These are phyloP conservation scores for Conticribra guillardii DNA, from an alignment of 108 stramenopile genomes.

Conservation along the genomic window DNA sequence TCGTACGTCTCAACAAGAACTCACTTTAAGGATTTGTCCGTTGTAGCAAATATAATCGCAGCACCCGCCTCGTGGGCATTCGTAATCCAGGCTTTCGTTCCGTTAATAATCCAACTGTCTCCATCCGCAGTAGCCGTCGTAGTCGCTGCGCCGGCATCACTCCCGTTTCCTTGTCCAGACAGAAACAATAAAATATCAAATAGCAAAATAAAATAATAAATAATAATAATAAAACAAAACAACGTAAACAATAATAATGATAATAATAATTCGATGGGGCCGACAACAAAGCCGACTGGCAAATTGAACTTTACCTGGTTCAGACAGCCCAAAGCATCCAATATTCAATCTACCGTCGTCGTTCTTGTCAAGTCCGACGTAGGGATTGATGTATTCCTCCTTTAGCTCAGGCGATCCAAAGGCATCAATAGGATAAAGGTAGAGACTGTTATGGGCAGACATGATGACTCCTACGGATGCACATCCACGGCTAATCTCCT, in stretches of 20 bases:
- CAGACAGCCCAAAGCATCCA: constrained; percentile 93
- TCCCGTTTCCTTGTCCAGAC: constrained; percentile 90
- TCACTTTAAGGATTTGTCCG: constrained; percentile 94
- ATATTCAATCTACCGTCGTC: constrained; percentile 53
- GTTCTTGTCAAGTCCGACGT: constrained; percentile 49
- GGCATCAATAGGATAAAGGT: constrained; percentile 91
- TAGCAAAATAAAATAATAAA: too few species aligned
- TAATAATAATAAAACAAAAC: too few species aligned
- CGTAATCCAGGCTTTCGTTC: constrained; percentile 99
- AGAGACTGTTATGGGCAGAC: constrained; percentile 95
- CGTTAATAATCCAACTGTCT: constrained; percentile 92
- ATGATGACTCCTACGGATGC: constrained; percentile 97
- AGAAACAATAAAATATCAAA: too few species aligned
- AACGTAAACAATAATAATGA: too few species aligned
- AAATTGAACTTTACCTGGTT: too few species aligned
- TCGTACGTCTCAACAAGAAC: too few species aligned
- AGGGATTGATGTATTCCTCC: constrained; percentile 78
- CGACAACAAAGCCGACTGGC: too few species aligned
- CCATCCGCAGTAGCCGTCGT: constrained; percentile 92
- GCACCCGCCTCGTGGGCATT: constrained; percentile 94
- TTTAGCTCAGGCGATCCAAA: constrained; percentile 91
- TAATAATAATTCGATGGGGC: too few species aligned
- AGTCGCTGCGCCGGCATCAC: constrained; percentile 93
- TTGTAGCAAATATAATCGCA: constrained; percentile 97
- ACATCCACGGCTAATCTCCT: constrained; percentile 96